Base-by-base conservation (phyloP, 805 yeast species). In the Yamadazyma paraphyllophila region DNA sequence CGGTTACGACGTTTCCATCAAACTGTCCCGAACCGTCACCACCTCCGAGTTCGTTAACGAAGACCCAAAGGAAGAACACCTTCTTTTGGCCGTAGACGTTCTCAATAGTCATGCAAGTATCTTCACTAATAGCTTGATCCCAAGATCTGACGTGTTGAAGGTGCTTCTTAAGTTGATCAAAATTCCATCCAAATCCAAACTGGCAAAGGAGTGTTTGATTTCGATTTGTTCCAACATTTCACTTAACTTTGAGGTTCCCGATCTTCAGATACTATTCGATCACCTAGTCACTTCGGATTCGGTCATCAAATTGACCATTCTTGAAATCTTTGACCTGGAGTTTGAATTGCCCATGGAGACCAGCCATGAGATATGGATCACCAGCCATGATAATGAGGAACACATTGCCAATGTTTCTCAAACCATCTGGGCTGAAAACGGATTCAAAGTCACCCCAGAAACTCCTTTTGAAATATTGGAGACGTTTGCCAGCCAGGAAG, bases 271-370 rank as follows among this genome's bases (percentile, higher is more conserved):
- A 9, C 66, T 90, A 20, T 65, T 90, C 29, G 65, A 73, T 9
- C 79, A 78, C 30, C 58, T 82, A 9, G 66, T 89, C 20, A 71
- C 84, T 0, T 78, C 87, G 0, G 84, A 82, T 49, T 66, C 71
- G 3, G 87, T 86, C 66, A 95, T 89, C 7, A 82, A 96, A 51
- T 74, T 81, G 8, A 78, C 96, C 0, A 78, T 91, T 36, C 71
- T 94, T 51, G 97, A 94, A 61, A 84, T 84, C 7, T 61, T 92
- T 26, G 97, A 92, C 62, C 80, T 89, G 41, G 97, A 94, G 58
- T 87, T 85, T 55, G 83, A 79, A 45, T 69, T 85, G 17, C 59
- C 59, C 11, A 38, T 50, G 32, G 73, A 69, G 31, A 80, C 74
- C 57, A 74, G 83, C 1, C 78, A 78, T 46, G 96, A 91, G 61